These are phyloP conservation scores for Balakata baccata DNA, from an alignment of 345 rosid genomes.

Conservation along the genomic window DNA sequence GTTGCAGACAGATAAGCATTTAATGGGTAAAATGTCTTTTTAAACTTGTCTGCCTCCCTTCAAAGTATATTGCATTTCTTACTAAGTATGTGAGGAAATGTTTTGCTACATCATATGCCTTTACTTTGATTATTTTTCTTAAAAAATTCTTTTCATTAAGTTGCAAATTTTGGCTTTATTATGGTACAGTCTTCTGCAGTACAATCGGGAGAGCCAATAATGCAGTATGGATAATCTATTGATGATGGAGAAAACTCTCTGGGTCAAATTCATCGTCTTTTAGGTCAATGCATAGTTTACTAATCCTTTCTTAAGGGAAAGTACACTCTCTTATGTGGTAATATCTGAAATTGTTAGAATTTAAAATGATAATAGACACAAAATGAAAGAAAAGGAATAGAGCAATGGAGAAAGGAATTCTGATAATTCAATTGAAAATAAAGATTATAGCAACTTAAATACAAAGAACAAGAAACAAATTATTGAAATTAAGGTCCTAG, in stretches of 20 bases:
- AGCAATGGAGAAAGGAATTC: no score
- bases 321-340: not conserved
- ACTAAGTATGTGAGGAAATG: not conserved
- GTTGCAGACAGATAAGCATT: not conserved
- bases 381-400: no score
- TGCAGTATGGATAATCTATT: conserved; percentile 73
- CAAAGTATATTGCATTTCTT: not conserved
- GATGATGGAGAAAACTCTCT: conserved; percentile 55
- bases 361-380: no score
- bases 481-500: no score
- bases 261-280: conserved; percentile 81
- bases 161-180: conserved; percentile 2
- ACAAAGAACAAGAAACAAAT: no score
- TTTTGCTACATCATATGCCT: not conserved
- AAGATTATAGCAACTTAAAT: no score
- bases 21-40: not conserved
- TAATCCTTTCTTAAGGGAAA: not conserved
- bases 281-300: conserved; percentile 46
- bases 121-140: not conserved
- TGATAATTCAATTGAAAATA: no score
- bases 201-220: conserved; percentile 70
- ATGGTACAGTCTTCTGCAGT: conserved; percentile 64
- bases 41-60: not conserved
- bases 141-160: not conserved
- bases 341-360: no score